Evolutionary conservation across 495 filamentous ascomycete genomes (phyloP).

Genomic region (Pseudomonodictys pantanalensis): DNA sequence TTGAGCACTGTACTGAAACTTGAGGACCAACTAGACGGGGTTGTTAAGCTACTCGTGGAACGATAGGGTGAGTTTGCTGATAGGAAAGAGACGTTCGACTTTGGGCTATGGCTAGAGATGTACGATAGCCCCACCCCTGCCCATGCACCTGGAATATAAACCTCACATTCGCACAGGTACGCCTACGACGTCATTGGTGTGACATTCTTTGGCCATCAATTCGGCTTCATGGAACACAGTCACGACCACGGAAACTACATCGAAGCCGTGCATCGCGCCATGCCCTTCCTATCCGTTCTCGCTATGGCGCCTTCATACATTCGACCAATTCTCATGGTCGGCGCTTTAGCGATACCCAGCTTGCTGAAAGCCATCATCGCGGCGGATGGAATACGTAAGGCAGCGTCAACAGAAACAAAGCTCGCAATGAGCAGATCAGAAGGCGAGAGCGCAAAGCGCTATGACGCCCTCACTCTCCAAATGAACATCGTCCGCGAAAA

Average conservation of each 20-base stretch:
- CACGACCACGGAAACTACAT: background rate
- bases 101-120: conserved; percentile 22
- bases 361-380: background rate
- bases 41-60: conserved; percentile 3
- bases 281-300: background rate
- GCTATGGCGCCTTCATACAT: background rate
- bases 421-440: background rate
- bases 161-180: no score
- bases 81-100: background rate
- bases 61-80: conserved; percentile 1
- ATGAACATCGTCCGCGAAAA: background rate
- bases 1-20: conserved; percentile 12
- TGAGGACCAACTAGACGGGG: conserved; percentile 6
- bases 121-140: no score
- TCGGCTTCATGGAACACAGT: conserved; percentile 5
- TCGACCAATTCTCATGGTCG: background rate
- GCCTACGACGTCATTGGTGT: conserved; percentile 3
- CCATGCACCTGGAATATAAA: background rate
- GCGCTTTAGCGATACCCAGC: background rate
- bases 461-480: background rate
- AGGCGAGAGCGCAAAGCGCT: background rate
- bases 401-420: background rate
- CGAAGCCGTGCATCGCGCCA: background rate
- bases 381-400: background rate
- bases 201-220: background rate